Evolutionary conservation across 257 asterid species (phyloP).

Genomic region (Apocynum venetum): DNA sequence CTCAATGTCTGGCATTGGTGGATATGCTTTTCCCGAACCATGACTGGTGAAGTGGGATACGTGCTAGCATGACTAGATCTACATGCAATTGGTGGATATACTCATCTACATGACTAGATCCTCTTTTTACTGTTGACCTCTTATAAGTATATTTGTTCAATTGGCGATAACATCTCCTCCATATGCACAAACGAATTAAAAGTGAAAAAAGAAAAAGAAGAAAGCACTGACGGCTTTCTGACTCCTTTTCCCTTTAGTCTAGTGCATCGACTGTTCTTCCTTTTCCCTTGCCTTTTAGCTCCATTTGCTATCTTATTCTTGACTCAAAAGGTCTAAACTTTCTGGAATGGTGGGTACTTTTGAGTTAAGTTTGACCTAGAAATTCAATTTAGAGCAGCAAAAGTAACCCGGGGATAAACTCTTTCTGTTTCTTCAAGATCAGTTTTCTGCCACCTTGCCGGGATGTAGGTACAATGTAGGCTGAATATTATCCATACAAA

Average conservation of each 20-base stretch:
- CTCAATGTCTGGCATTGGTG: too few species aligned
- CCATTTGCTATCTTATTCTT: not conserved
- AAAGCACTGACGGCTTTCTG: not conserved
- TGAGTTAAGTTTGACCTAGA: not conserved
- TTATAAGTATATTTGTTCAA: not conserved
- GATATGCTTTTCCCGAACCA: not conserved
- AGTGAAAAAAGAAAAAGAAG: not conserved
- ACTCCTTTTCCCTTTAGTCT: not conserved
- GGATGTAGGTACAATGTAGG: too few species aligned
- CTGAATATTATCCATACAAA: too few species aligned
- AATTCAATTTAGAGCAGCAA: not conserved
- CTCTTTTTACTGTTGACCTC: too few species aligned
- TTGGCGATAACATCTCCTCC: not conserved
- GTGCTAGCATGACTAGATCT: too few species aligned
- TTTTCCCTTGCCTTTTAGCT: too few species aligned
- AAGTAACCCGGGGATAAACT: not conserved
- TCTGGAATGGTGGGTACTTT: not conserved
- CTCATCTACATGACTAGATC: too few species aligned
- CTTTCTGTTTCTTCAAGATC: not conserved
- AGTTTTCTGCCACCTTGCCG: not conserved
- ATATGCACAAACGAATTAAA: not conserved
- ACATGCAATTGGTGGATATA: too few species aligned
- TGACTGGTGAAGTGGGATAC: not conserved
- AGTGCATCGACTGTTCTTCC: not conserved
- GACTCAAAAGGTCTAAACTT: not conserved